Evolutionary conservation across 1,139 yeast species (phyloP), one percentile per base, ranked within the genome.

Genomic region (Saccharomyces hybrid): DNA sequence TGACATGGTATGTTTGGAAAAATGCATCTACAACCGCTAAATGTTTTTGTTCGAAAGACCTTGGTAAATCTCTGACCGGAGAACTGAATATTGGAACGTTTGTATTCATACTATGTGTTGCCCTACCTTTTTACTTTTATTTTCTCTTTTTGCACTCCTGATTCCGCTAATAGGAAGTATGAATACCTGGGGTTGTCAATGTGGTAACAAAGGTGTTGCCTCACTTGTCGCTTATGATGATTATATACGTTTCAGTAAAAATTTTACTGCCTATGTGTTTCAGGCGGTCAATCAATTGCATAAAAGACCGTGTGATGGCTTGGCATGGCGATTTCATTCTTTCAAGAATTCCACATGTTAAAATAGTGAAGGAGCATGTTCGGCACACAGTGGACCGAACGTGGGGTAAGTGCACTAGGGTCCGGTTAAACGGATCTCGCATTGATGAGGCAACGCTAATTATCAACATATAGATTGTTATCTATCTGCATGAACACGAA

Each of bases 1-100:
- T 48, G 25, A 44, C 47, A 6, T 29, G 32, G 5, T 29, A 29
- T 25, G 56, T 27, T 31, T 57, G 53, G 34, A 48, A 57, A 54
- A 61, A 62, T 31, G 54, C 54, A 34, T 56, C 54, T 27, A 54
- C 46, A 23, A 62, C 52, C 8, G 53, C 46, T 50, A 58, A 57
- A 47, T 59, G 55, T 48, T 55, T 61, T 8, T 51, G 52, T 29
- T 55, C 54, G 27, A 59, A 49, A n/a, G 58, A 54, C 27, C 49
- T 47, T 46, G 63, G 59, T 46, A 61, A 48, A 25, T 54, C 49
- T 8, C 48, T 48, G 26, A 58, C 51, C 14, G 50, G 27, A 26
- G 57, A 46, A n/a, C 50, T 46, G 31, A 41, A 57, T 27, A 55
- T 59, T 48, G 63, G 63, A 38, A 60, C 51, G 16, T 13, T 34